Conservation (phyloP, 768 basidiomycete species). For the Phlebiopsis flavidoalba region DNA sequence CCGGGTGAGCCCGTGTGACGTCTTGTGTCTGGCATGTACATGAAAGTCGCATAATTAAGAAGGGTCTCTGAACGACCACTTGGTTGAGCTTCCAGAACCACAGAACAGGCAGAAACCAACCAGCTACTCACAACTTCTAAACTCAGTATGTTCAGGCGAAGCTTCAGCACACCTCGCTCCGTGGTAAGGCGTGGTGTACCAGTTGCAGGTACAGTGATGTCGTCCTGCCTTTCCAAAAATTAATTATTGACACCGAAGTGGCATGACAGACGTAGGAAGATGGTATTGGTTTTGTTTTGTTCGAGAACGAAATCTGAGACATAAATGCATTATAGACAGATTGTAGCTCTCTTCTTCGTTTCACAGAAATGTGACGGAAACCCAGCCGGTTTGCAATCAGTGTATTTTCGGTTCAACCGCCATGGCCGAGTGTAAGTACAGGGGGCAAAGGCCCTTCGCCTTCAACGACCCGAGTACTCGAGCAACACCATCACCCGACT, state of each 20-base stretch:
- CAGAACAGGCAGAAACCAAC: neutral
- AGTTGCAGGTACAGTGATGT: conserved; percentile 9
- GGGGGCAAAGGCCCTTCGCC: conserved; percentile 54
- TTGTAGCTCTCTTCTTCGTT: conserved; percentile 9
- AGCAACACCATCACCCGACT: conserved; percentile 53
- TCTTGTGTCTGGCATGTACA: too few relatives aligned
- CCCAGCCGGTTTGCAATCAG: conserved; percentile 57
- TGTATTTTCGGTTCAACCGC: conserved; percentile 44
- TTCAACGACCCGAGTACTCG: conserved; percentile 51
- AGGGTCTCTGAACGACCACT: neutral
- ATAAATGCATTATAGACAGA: conserved; percentile 21
- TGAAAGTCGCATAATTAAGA: neutral
- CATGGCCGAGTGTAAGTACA: conserved; percentile 62
- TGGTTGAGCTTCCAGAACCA: neutral
- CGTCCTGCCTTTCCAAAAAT: neutral
- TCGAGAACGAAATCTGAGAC: neutral
- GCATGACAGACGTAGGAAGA: conserved; percentile 7
- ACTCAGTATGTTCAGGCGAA: conserved; percentile 6
- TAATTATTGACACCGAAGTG: neutral
- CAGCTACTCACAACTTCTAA: neutral
- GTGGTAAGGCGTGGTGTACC: conserved; percentile 16
- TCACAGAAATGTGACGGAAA: conserved; percentile 60
- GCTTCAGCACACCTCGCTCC: conserved; percentile 8
- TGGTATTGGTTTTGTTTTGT: neutral
- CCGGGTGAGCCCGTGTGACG: conserved; percentile 13